Base-by-base conservation (phyloP, 2,329 filamentous ascomycete species). In the Tothia fuscella region DNA sequence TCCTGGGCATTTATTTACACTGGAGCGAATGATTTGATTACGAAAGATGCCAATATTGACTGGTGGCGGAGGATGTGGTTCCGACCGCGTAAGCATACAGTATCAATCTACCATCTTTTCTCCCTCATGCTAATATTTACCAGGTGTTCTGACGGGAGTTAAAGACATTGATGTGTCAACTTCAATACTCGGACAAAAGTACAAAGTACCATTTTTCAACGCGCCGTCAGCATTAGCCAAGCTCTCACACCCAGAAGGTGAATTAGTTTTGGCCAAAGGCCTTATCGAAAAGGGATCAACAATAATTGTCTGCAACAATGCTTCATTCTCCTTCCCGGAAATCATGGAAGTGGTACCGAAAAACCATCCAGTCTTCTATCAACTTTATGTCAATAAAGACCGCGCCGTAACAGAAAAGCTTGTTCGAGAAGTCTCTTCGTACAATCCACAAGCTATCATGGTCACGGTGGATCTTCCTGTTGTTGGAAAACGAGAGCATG, bases 331-430 rank as follows among this genome's bases (percentile, higher is more conserved):
- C 12, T 46, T 58, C 22, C 50, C 50, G 17, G 55, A 58, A 41
- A 56, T 59, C 38, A 47, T 56, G 12, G 30, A 26, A 24, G 41
- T 14, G 12, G 19, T 43, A 13, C 47, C 47, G 7, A 22, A 37
- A 9, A 10, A 47, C 16, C 55, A 55, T 39, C 55, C 56, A 5
- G 57, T 69, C 42, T 74, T 76, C 61, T 76, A 77, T 51, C 75
- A 79, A 53, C 62, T 80, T 5, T 80, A 80, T 49, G 71, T 78
- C 38, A 69, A 78, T 55, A 71, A 70, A 49, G 62, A 76, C 46
- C 62, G 72, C 0, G 42, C 53, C 6, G 70, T 72, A 44, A 71
- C 71, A 13, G 67, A 68, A 46, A 57, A 58, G 1, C 55, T 78
- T 1, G 54, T 80, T 2, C 55, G 51, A 9, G 55, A 65, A 16